Conservation (phyloP, 768 basidiomycete genomes). For the Amanita muscaria region DNA sequence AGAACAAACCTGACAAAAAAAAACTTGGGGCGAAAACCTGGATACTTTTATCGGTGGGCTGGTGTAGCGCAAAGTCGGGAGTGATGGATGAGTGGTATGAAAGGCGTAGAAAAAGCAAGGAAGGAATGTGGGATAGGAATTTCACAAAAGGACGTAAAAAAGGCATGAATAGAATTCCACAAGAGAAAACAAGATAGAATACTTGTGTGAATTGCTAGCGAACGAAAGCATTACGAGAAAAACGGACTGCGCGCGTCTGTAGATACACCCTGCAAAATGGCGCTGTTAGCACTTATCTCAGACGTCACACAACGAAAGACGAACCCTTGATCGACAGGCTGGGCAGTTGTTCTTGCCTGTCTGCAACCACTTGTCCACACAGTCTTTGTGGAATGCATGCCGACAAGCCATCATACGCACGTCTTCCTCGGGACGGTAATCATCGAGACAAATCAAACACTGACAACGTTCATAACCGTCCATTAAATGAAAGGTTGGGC, state of each 20-base stretch:
- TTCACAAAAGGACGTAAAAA: neutral
- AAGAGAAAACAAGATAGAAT: too few species aligned
- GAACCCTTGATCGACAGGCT: constrained; percentile 73
- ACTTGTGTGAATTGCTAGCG: too few species aligned
- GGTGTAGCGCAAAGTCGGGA: too few species aligned
- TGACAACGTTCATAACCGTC: constrained; percentile 17
- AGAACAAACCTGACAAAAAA: too few species aligned
- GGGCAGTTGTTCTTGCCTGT: constrained; percentile 87
- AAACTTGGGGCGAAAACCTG: too few species aligned
- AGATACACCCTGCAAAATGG: constrained; percentile 22
- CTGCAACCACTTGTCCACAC: constrained; percentile 85
- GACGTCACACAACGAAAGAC: too few species aligned
- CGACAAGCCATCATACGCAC: constrained; percentile 74
- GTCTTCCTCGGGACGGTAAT: constrained; percentile 72
- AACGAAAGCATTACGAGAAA: neutral
- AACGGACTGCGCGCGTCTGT: constrained; percentile 12
- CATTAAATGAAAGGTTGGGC: neutral
- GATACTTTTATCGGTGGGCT: too few species aligned
- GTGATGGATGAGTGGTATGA: neutral
- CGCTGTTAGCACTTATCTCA: too few species aligned
- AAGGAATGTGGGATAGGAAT: neutral
- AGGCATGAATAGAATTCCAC: neutral
- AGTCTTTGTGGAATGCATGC: constrained; percentile 85
- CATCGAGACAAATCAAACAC: constrained; percentile 84
- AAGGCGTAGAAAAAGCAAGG: neutral